Conservation (phyloP, 805 yeast species). For the Candida sanyiensis region DNA sequence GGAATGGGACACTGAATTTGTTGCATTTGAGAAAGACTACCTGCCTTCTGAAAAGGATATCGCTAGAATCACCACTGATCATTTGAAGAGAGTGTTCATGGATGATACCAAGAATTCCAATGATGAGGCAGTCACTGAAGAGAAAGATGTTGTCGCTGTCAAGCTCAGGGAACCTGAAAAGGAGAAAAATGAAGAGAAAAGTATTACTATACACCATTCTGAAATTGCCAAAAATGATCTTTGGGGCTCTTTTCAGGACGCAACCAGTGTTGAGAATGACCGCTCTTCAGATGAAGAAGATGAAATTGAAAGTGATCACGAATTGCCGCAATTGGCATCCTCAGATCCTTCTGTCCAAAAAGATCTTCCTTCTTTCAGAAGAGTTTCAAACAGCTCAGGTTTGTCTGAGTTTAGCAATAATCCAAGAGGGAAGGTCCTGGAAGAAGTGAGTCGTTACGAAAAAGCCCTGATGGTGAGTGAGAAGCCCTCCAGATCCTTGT, state of each 20-base stretch:
- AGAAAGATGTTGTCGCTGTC: conserved; percentile 2
- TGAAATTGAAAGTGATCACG: too few species aligned
- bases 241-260: too few species aligned
- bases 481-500: neutral
- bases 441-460: conserved; percentile 30
- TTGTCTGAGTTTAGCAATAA: conserved; percentile 11
- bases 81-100: conserved; percentile 66
- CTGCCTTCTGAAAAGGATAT: conserved; percentile 93
- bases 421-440: conserved; percentile 25
- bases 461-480: conserved; percentile 16
- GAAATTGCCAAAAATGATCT: too few species aligned
- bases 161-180: neutral
- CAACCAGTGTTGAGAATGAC: neutral
- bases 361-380: conserved; percentile 4
- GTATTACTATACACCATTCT: neutral
- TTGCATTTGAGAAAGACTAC: conserved; percentile 68
- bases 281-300: neutral
- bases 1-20: conserved; percentile 80
- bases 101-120: conserved; percentile 37
- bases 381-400: conserved; percentile 6
- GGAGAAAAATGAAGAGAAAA: neutral
- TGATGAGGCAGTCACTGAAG: conserved; percentile 14
- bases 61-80: conserved; percentile 83
- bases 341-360: too few species aligned
- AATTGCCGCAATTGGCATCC: too few species aligned